Base-by-base conservation (phyloP, 2,329 filamentous ascomycete genomes). In the Hypoxylon rubiginosum region DNA sequence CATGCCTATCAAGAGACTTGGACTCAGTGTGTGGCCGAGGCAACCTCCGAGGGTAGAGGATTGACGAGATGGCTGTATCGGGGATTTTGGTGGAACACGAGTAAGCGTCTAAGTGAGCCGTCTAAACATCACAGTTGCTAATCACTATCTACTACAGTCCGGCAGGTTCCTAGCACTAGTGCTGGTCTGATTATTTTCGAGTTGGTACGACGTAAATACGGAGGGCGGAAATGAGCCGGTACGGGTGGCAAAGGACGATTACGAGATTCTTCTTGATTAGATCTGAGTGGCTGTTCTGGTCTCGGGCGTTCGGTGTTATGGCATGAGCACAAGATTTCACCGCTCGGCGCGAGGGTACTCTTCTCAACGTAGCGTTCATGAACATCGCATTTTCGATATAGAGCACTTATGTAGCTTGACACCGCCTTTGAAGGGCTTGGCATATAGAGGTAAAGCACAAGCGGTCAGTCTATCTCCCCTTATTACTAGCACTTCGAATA, bases 121-220 rank as follows among this genome's bases (percentile, higher is more conserved):
- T 30, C 24, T 49, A 21, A 2, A 48, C 21, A 7, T n/a, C 11
- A 13, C 17, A 56, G 5, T 55, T 19, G 36, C 41, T 70, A 43
- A 63, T 21, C 34, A 51, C 11, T 30, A 7, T 5, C 32, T 36
- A 5, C 34, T 30, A 54, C 30, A 70, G 67, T 93, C 56, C 83
- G 90, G 4, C 91, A 93, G 78, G 90, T 92, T 1, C 92, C 92
- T 0, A 92, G 90, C 75, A 94, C 92, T 1, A 91, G 89, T 64
- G 91, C 91, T 0, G 92, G 91, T 0, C 76, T 94, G 64, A 92
- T 94, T 70, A 92, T 93, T 19, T 94, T 94, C 75, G 92, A 94
- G 79, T 75, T 94, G 48, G 88, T 93, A 39, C 82, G 92, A 61
- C 83, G 91, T 36, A 92, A 92, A 78, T 94, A 93, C 71, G 90